Percentiles rank a stretch among this genome's conserved stretches.
These are phyloP conservation scores for Fusarium floridanum DNA, from an alignment of 2,329 filamentous ascomycete species.

Conservation along the genomic window DNA sequence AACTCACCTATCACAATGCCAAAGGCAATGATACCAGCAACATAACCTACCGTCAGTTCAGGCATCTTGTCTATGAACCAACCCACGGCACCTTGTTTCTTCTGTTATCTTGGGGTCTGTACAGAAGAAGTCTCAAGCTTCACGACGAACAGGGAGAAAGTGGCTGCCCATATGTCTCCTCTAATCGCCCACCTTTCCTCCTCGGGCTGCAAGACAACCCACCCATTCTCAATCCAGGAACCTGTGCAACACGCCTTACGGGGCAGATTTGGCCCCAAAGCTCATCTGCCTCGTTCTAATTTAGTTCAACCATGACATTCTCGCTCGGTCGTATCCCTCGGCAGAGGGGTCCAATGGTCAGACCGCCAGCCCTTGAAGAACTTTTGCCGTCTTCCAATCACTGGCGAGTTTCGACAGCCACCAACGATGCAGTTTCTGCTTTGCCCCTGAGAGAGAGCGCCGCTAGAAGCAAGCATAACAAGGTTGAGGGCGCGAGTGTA, in stretches of 20 bases:
- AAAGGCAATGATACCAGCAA: slow-evolving; percentile 44
- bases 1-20: slow-evolving; percentile 38
- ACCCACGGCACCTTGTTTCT: not conserved
- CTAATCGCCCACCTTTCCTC: not conserved
- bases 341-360: not conserved
- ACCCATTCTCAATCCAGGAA: not conserved
- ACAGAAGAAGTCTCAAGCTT: not conserved
- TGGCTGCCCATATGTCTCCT: slow-evolving; percentile 4
- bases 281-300: not conserved
- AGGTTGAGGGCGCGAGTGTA: not conserved
- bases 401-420: not conserved
- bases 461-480: not conserved
- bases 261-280: not conserved
- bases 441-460: slow-evolving; percentile 6
- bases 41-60: slow-evolving; percentile 40
- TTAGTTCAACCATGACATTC: slow-evolving; percentile 1
- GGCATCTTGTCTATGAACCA: slow-evolving; percentile 21
- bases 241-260: slow-evolving; percentile 2
- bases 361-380: not conserved
- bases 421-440: slow-evolving; percentile 2
- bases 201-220: not conserved
- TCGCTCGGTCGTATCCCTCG: slow-evolving; percentile 2
- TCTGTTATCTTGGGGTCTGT: not conserved
- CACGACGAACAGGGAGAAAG: not conserved
- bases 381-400: slow-evolving; percentile 7